Conservation (phyloP, 2,329 filamentous ascomycete genomes). For the Rhynchosporium agropyri region DNA sequence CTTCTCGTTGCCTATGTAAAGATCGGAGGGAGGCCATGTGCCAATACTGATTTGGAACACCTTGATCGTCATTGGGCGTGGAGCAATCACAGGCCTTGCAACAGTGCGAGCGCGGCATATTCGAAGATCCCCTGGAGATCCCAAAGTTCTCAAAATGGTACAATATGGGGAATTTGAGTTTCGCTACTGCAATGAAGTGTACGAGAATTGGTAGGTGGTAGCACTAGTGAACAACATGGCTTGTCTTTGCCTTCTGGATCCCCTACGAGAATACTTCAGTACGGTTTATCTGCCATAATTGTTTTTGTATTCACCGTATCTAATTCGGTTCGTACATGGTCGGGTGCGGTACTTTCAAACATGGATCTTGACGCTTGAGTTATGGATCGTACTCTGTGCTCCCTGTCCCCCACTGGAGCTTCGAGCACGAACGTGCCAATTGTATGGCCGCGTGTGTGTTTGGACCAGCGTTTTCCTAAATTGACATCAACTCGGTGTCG, state of each 20-base stretch:
- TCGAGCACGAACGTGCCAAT: slow-evolving; percentile 17
- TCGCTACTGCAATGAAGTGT: slow-evolving; percentile 6
- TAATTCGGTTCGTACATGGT: not conserved
- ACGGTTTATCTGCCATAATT: slow-evolving; percentile 7
- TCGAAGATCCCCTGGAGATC: slow-evolving; percentile 17
- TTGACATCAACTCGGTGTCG: slow-evolving; percentile 12
- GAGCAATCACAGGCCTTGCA: slow-evolving; percentile 20
- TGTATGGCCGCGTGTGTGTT: not conserved
- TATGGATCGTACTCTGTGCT: not conserved
- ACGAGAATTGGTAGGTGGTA: not conserved
- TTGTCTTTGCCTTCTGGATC: slow-evolving; percentile 6
- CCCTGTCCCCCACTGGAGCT: slow-evolving; percentile 2
- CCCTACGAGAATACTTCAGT: not conserved
- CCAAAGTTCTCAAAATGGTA: slow-evolving; percentile 13
- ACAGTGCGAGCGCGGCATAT: slow-evolving; percentile 16
- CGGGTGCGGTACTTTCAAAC: not conserved
- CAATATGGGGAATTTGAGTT: slow-evolving; percentile 11
- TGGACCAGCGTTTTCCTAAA: slow-evolving; percentile 11
- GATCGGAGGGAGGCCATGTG: not conserved
- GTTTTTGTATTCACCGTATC: too few relatives aligned
- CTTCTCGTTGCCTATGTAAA: not conserved
- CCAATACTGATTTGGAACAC: not conserved
- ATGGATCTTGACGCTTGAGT: not conserved
- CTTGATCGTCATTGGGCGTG: slow-evolving; percentile 14
- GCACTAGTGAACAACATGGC: not conserved